Percentiles rank a stretch among this genome's conserved stretches.
Evolutionary conservation across 805 yeast species (phyloP).

Genomic region (Cyberlindnera bimundalis): DNA sequence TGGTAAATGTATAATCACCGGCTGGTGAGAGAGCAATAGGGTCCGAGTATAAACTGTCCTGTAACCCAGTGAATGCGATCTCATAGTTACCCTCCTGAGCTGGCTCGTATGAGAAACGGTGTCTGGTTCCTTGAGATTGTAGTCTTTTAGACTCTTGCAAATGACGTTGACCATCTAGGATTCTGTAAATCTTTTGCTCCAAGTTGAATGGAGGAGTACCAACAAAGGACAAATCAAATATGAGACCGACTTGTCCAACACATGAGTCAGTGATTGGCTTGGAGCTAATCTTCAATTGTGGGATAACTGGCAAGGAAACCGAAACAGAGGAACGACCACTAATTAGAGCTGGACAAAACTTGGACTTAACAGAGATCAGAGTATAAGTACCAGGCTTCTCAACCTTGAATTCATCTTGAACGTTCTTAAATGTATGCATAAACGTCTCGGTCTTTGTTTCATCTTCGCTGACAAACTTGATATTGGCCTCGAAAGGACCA

Average conservation of each 20-base stretch:
- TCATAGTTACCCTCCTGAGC: conserved; percentile 76
- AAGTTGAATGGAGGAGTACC: conserved; percentile 85
- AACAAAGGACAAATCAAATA: conserved; percentile 59
- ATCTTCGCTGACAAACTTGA: conserved; percentile 31
- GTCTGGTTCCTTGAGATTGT: conserved; percentile 41
- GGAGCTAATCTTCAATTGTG: conserved; percentile 40
- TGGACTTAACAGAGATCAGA: conserved; percentile 51
- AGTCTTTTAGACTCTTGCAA: conserved; percentile 36
- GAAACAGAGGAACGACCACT: conserved; percentile 50
- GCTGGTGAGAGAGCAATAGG: conserved; percentile 34
- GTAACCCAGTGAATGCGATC: conserved; percentile 61
- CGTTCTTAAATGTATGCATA: conserved; percentile 28
- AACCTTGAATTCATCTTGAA: conserved; percentile 35
- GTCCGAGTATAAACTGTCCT: conserved; percentile 59
- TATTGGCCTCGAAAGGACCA: conserved; percentile 34
- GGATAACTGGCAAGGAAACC: conserved; percentile 57
- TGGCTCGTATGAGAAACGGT: conserved; percentile 69
- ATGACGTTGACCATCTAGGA: conserved; percentile 35
- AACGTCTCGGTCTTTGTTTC: conserved; percentile 20
- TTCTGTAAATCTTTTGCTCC: conserved; percentile 55
- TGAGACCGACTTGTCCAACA: conserved; percentile 87
- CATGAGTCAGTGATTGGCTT: conserved; percentile 74
- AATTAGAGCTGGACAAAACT: conserved; percentile 64
- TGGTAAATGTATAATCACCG: conserved; percentile 52
- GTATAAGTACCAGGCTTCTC: conserved; percentile 64